phyloP scores from a whole-genome alignment of 345 rosid genomes.

The Syzygium oleosum region DNA sequence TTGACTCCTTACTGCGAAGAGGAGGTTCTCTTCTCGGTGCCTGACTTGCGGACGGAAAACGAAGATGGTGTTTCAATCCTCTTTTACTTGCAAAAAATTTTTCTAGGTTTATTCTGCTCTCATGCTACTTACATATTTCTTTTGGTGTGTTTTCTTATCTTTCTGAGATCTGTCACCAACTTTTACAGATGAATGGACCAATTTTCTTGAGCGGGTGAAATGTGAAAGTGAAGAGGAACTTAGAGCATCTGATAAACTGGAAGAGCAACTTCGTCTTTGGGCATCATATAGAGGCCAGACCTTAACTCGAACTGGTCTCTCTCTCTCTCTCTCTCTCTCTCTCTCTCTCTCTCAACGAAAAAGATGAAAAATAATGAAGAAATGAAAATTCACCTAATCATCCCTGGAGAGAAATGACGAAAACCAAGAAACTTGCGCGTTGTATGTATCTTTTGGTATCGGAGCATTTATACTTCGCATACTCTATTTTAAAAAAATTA shows the following conservation, averaged over 20 bases:
- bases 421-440: background rate
- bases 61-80: constrained; percentile 96
- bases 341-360: too few relatives aligned
- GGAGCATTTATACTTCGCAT: background rate
- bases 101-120: constrained; percentile 52
- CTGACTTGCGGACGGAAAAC: constrained; percentile 61
- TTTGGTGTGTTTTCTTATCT: background rate
- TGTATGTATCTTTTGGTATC: background rate
- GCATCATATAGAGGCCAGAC: too few relatives aligned
- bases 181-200: constrained; percentile 81
- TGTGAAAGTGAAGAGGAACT: constrained; percentile 59
- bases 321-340: too few relatives aligned
- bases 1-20: constrained; percentile 89
- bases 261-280: constrained; percentile 32
- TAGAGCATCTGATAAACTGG: constrained; percentile 42
- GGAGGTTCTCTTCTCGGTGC: constrained; percentile 78
- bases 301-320: too few relatives aligned
- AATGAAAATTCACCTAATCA: background rate
- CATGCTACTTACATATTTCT: background rate
- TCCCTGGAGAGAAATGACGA: background rate
- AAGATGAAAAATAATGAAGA: too few relatives aligned
- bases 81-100: constrained; percentile 88
- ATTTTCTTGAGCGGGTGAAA: constrained; percentile 77
- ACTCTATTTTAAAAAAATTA: background rate
- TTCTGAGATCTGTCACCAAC: background rate